These are phyloP conservation scores for Spirogloea muscicola DNA, from an alignment of 139 green algal genomes.

Conservation along the genomic window DNA sequence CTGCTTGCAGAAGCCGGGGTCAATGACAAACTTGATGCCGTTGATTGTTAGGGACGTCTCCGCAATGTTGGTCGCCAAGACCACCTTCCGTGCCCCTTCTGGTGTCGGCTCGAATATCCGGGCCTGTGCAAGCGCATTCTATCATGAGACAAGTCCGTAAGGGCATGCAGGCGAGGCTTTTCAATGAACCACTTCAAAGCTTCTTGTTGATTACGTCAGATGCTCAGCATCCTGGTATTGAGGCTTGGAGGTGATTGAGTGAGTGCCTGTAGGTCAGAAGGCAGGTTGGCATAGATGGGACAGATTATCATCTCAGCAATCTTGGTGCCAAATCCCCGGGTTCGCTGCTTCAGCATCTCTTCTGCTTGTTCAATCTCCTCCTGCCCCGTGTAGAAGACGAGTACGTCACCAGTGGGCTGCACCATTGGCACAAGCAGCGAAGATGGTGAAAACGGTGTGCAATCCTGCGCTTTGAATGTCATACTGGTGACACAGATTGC, in stretches of 20 bases:
- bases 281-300: constrained; percentile 97
- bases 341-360: constrained; percentile 86
- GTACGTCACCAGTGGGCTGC: constrained; percentile 75
- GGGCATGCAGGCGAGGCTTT: too few relatives aligned
- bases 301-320: constrained; percentile 93
- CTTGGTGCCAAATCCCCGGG: constrained; percentile 73
- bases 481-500: too few relatives aligned
- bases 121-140: too few relatives aligned
- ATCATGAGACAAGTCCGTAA: too few relatives aligned
- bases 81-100: constrained; percentile 67
- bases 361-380: constrained; percentile 96
- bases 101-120: constrained; percentile 97
- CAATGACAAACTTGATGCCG: constrained; percentile 94
- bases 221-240: too few relatives aligned
- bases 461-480: too few relatives aligned
- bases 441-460: too few relatives aligned
- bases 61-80: constrained; percentile 98
- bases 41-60: constrained; percentile 97
- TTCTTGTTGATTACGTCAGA: too few relatives aligned
- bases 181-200: too few relatives aligned
- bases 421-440: too few relatives aligned
- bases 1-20: constrained; percentile 95
- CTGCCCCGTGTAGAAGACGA: constrained; percentile 95
- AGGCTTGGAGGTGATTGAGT: too few relatives aligned
- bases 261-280: constrained; percentile 70